A percentile compares a stretch with the other conserved stretches of the same genome.
These are phyloP conservation scores for Nymphaea colorata DNA, from an alignment of 164 flowering plant species.

Conservation along the genomic window DNA sequence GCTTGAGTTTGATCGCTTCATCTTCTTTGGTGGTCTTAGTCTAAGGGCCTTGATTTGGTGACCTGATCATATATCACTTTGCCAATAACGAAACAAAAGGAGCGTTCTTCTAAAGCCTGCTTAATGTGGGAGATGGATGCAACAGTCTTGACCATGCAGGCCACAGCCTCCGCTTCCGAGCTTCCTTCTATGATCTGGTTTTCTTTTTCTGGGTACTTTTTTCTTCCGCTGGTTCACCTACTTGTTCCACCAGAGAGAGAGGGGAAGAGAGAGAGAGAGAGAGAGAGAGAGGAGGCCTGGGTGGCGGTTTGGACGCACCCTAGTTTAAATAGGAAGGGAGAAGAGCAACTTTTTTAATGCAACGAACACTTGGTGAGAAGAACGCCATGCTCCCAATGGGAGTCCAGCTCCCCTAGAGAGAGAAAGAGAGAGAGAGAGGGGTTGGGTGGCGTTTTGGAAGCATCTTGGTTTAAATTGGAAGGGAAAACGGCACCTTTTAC, in stretches of 20 bases:
- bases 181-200: neutral
- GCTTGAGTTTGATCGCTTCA: neutral
- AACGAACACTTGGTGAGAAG: conserved; percentile 36
- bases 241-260: conserved; percentile 36
- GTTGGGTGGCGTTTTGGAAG: neutral
- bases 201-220: neutral
- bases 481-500: conserved; percentile 3
- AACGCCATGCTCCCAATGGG: conserved; percentile 50
- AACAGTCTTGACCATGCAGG: too few relatives aligned
- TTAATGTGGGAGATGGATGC: too few relatives aligned
- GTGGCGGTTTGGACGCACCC: neutral
- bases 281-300: conserved; percentile 2
- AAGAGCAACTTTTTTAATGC: neutral
- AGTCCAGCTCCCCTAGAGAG: neutral
- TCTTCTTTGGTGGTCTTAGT: neutral
- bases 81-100: too few relatives aligned
- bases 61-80: neutral
- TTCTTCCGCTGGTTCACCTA: conserved; percentile 19
- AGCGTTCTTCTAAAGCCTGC: too few relatives aligned
- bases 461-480: conserved; percentile 7
- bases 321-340: conserved; percentile 8
- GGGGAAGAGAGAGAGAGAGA: conserved; percentile 4
- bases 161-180: neutral
- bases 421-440: conserved; percentile 3
- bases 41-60: neutral